Evolutionary conservation across 129 eudicot species (phyloP), one percentile per base, ranked within the genome.

Genomic region (Tagetes patula): DNA sequence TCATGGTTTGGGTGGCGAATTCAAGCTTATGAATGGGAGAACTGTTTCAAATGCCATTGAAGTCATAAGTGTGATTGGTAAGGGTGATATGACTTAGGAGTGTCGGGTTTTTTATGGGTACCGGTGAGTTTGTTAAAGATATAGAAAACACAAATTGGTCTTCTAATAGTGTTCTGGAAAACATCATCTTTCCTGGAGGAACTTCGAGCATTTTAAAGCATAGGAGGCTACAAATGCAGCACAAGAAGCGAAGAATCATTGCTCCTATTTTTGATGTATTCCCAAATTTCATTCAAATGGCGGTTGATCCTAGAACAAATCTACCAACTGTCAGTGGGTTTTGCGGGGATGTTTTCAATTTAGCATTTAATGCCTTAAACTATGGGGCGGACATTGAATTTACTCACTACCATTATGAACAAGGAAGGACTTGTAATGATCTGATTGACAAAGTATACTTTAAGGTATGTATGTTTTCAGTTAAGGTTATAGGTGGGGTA

Each of bases 51-150:
- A n/a, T n/a, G n/a, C n/a, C n/a, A n/a, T n/a, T n/a, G n/a, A n/a
- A n/a, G n/a, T n/a, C n/a, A n/a, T n/a, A n/a, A n/a, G n/a, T n/a
- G n/a, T n/a, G n/a, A n/a, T n/a, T n/a, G n/a, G n/a, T n/a, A n/a
- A n/a, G n/a, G n/a, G n/a, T n/a, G n/a, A n/a, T n/a, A n/a, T n/a
- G n/a, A n/a, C n/a, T n/a, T 67, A 76, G 63, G 55, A 80, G 71
- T 5, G 54, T 89, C 0, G 92, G 92, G 30, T 78, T 67, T 45
- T 89, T 92, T 90, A 82, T 79, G 10, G 34, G 6, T 1, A n/a
- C 30, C 0, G 52, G 41, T 9, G 88, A 79, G 58, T 54, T 84
- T 3, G 11, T 42, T 10, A 76, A 74, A 65, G 49, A 81, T 0
- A 31, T 70, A 27, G 31, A 58, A 43, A 48, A 20, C 52, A 36